These are phyloP conservation scores for Ustilago xerochloae DNA, from an alignment of 1,284 basidiomycete genomes.

Conservation along the genomic window DNA sequence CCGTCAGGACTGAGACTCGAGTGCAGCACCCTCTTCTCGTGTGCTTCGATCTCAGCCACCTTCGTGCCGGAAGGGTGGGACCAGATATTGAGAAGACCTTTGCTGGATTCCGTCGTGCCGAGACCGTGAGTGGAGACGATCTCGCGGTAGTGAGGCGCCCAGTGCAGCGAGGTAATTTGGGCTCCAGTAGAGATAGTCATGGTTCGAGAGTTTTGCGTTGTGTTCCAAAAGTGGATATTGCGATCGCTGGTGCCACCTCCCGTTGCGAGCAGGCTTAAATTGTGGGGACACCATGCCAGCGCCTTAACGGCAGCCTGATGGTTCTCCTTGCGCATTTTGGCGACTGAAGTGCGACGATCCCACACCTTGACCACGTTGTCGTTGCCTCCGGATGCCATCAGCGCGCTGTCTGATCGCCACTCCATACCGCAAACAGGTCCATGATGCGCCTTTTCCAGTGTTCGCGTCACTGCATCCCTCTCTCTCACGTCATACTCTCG, in stretches of 20 bases:
- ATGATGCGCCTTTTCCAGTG: conserved; percentile 61
- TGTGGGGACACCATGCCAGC: conserved; percentile 97
- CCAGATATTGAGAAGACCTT: conserved; percentile 63
- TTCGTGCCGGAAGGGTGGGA: conserved; percentile 62
- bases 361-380: conserved; percentile 96
- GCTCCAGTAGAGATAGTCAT: conserved; percentile 70
- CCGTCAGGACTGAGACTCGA: conserved; percentile 63
- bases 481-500: conserved; percentile 65
- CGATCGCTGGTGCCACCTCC: conserved; percentile 96
- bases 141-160: conserved; percentile 89
- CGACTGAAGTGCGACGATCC: conserved; percentile 86
- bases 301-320: conserved; percentile 71
- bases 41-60: conserved; percentile 64
- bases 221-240: conserved; percentile 87
- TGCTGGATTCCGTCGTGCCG: conserved; percentile 52
- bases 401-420: conserved; percentile 71
- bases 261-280: conserved; percentile 87
- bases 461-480: conserved; percentile 56
- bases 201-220: conserved; percentile 61
- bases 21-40: conserved; percentile 62
- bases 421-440: conserved; percentile 64
- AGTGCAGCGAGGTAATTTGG: conserved; percentile 92
- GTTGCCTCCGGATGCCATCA: conserved; percentile 92
- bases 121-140: conserved; percentile 88
- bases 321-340: conserved; percentile 86